Evolutionary conservation across 2,329 filamentous ascomycete genomes (phyloP), one percentile per base, ranked within the genome.

Genomic region (Claviceps sp.): DNA sequence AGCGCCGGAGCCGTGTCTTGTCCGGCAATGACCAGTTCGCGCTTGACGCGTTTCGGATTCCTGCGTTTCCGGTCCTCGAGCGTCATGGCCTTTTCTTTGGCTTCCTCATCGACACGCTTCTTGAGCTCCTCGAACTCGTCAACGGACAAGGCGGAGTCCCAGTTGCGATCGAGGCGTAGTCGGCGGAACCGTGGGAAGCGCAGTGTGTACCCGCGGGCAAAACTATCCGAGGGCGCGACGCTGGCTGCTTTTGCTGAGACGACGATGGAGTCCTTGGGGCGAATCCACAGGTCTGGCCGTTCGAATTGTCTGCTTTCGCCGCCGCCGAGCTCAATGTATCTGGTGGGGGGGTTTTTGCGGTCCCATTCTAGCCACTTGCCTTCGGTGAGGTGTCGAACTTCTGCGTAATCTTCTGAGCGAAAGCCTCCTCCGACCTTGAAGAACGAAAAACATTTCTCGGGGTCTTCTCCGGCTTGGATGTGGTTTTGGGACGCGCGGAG

Each of bases 351-450:
- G 43, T 79, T 83, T 57, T 80, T 84, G 0, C 74, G 62, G 64
- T 96, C 84, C 89, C 89, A 98, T 37, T 87, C 79, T 13, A 77
- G 76, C 93, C 93, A 98, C 65, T 95, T 95, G 5, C 87, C 89
- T 54, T 95, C 87, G 0, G 91, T 97, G 24, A 82, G 77, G 61
- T 95, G 88, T 5, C 82, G 76, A 46, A 98, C 84, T 53, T 85
- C 81, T 0, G 85, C 82, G 64, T 95, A 97, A 62, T 98, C 93
- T 50, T 86, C 81, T 0, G 81, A 84, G 14, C 80, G 82, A 65
- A 97, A 90, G 0, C 93, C 93, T 50, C 93, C 93, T n/a, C 93
- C 93, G 16, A 98, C 93, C 66, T 93, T 96, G 75, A 90, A 95
- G 70, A 98, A 96, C n/a, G 89, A 95, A 60, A 83, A 87, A 62